A percentile compares a stretch with the other conserved stretches of the same genome.
Conservation (phyloP, 306 rosid genomes). For the Biancaea sappan region DNA sequence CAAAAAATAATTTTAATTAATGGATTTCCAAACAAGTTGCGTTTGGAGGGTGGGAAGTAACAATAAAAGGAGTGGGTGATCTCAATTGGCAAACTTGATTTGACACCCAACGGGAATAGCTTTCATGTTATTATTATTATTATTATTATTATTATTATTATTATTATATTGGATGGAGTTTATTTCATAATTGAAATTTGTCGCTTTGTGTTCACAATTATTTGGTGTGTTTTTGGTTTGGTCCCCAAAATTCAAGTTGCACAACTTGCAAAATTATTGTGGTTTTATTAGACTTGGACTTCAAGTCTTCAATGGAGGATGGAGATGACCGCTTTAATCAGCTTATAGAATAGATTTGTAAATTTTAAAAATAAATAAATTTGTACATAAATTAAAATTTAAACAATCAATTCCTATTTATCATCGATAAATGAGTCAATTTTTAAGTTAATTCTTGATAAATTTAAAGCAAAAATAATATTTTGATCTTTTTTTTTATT, state of each 20-base stretch:
- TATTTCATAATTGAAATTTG: neutral
- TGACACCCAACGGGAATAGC: neutral
- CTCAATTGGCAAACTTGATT: neutral
- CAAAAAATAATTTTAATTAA: no score
- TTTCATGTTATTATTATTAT: neutral
- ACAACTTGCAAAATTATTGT: neutral
- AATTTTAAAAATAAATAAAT: neutral
- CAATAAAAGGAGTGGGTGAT: neutral
- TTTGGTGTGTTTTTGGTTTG: neutral
- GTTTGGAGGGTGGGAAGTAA: neutral
- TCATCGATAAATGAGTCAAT: neutral
- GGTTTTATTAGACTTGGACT: no score
- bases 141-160: no score
- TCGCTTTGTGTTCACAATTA: neutral
- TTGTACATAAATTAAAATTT: no score
- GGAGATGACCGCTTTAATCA: no score
- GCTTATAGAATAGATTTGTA: neutral
- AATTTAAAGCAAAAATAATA: no score
- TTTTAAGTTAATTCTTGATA: neutral
- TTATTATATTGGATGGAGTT: neutral
- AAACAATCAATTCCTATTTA: no score
- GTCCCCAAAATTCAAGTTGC: neutral
- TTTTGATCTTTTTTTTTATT: no score
- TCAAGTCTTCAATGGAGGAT: no score
- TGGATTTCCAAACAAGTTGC: neutral